Base-by-base conservation (phyloP, 225 moss, liverwort and hornwort species). In the Rhytidiadelphus loreus region DNA sequence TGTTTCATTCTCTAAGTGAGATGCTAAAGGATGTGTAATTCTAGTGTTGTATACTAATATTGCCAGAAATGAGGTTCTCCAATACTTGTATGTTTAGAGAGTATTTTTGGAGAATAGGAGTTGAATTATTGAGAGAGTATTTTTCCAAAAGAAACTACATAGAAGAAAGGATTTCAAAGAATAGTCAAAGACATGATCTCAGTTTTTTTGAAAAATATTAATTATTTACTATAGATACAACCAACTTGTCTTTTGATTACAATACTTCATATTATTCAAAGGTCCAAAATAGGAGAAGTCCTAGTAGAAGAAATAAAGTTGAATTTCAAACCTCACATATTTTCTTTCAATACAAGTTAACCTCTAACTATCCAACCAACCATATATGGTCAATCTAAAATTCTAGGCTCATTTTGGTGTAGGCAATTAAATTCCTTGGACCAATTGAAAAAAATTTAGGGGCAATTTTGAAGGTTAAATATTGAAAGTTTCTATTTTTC, bases 211-310 rank as follows among this genome's bases (percentile, higher is more conserved):
- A 43, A 43, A 70, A 43, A 71, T 43, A 71, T 28, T 26, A 16
- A 71, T 70, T 70, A 41, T 25, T 70, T 14, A 39, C 0, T 39
- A 22, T 3, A 69, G 23, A 7, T 7, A n/a, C 4, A 1, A 68
- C 13, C 12, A 39, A 69, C 8, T 41, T 8, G 5, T 41, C 15
- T 3, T 69, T 14, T n/a, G 4, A 1, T 14, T 41, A 13, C 0
- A 0, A 0, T 41, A 13, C 4, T 0, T 69, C 24, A 41, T n/a
- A 13, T n/a, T 23, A 39, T 23, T 69, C 4, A 69, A 8, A 14
- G 26, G 8, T 13, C 70, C 15, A 69, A 39, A 39, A 39, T 69
- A 70, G 1, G 14, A 71, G 43, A 26, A 43, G 8, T 71, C 43
- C 5, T 13, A 41, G 9, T 9, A 26, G 16, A 43, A 43, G 71